Percentiles rank a stretch among this genome's conserved stretches.
These are phyloP conservation scores for Castanospermum australe DNA, from an alignment of 306 rosid species.

Conservation along the genomic window DNA sequence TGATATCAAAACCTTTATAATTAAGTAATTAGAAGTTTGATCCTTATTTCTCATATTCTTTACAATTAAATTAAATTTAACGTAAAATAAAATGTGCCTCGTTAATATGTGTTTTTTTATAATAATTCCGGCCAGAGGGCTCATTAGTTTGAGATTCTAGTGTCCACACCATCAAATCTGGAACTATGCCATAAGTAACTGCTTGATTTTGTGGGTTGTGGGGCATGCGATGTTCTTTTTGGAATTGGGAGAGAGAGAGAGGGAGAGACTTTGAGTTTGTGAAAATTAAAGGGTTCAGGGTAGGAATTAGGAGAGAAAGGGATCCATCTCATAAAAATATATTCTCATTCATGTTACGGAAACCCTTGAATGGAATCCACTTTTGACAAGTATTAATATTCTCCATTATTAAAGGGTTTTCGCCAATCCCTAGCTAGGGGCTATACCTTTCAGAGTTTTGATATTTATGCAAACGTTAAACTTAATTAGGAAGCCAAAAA, in stretches of 20 bases:
- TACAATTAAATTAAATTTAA: too few species aligned
- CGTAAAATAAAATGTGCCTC: too few species aligned
- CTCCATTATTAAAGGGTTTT: neutral
- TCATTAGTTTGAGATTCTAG: neutral
- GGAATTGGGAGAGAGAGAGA: neutral
- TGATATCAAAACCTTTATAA: too few species aligned
- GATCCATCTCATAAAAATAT: neutral
- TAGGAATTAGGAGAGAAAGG: neutral
- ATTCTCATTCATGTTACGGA: neutral
- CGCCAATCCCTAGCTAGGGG: neutral
- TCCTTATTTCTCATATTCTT: too few species aligned
- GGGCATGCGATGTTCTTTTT: neutral
- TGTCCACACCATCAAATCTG: neutral
- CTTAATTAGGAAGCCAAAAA: neutral
- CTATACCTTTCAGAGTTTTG: neutral
- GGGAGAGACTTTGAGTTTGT: neutral
- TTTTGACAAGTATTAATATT: neutral
- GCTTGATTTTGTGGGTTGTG: neutral
- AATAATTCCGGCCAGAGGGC: neutral
- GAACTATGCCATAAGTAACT: neutral
- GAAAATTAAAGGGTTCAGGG: neutral
- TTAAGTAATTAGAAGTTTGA: too few species aligned
- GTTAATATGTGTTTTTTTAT: neutral
- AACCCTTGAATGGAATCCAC: neutral
- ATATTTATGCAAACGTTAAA: neutral